Evolutionary conservation across 805 yeast genomes (phyloP).

Genomic region (Suhomyces xylopsoci): DNA sequence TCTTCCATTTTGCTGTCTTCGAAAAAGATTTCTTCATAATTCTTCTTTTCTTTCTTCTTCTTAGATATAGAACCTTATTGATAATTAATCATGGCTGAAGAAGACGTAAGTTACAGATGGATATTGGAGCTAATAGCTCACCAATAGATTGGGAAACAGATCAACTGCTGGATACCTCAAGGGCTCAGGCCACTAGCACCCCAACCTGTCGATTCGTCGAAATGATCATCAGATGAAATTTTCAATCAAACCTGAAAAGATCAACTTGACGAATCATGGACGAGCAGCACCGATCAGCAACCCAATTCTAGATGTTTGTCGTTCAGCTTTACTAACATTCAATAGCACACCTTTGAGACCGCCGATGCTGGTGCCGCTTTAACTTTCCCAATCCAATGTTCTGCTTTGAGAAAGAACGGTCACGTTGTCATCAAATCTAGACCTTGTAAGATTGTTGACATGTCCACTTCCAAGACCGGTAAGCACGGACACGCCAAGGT

Average conservation of each 20-base stretch:
- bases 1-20: constrained; percentile 11
- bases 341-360: constrained; percentile 90
- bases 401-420: constrained; percentile 99
- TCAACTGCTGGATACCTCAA: not conserved
- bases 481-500: constrained; percentile 99
- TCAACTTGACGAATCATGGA: not conserved
- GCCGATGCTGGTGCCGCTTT: constrained; percentile 98
- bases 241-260: not conserved
- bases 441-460: constrained; percentile 99
- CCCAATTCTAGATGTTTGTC: constrained; percentile 20
- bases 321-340: constrained; percentile 4
- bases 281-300: not conserved
- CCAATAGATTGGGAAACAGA: not conserved
- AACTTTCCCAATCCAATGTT: constrained; percentile 99
- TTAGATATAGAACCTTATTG: constrained; percentile 5
- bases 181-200: not conserved
- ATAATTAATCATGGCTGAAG: constrained; percentile 35
- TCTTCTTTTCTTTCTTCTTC: constrained; percentile 10
- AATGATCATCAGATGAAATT: not conserved
- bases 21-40: constrained; percentile 11
- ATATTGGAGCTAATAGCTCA: not conserved
- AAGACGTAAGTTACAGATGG: constrained; percentile 32
- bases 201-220: not conserved
- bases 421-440: constrained; percentile 98
- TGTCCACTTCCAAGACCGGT: constrained; percentile 99